Evolutionary conservation across 352 stramenopile genomes (phyloP).

Genomic region (Phytophthora ramorum): DNA sequence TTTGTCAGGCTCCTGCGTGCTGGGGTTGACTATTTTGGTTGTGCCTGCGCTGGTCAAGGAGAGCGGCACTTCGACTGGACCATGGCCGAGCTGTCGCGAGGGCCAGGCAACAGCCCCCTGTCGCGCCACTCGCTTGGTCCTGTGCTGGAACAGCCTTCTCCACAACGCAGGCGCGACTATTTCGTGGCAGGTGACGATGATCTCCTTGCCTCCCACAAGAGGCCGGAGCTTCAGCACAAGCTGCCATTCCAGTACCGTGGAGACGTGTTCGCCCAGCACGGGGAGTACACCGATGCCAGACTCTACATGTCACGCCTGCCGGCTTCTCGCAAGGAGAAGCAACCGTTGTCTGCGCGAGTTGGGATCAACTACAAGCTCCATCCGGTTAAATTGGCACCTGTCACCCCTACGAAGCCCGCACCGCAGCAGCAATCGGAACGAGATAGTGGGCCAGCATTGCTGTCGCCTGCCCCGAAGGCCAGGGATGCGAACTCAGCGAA

Average conservation of each 20-base stretch:
- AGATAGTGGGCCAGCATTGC: constrained; percentile 1
- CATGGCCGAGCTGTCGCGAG: constrained; percentile 25
- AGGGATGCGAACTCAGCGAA: constrained; percentile 21
- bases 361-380: constrained; percentile 50
- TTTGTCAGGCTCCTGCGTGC: background rate
- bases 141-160: constrained; percentile 26
- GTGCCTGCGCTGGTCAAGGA: background rate
- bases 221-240: constrained; percentile 45
- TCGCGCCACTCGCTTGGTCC: constrained; percentile 17
- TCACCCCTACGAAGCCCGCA: constrained; percentile 29
- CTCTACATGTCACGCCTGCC: constrained; percentile 81
- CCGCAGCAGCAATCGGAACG: constrained; percentile 24
- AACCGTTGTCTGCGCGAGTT: constrained; percentile 29
- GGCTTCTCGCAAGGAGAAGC: constrained; percentile 53
- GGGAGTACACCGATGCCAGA: constrained; percentile 66
- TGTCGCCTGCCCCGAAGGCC: constrained; percentile 2
- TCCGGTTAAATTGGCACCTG: constrained; percentile 55
- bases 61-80: background rate
- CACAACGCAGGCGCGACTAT: constrained; percentile 34
- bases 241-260: constrained; percentile 73
- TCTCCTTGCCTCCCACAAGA: constrained; percentile 4
- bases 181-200: constrained; percentile 34
- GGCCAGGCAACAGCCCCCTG: background rate
- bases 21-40: constrained; percentile 29
- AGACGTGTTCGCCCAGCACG: constrained; percentile 78